These are phyloP conservation scores for Aspergillus wentii DNA, from an alignment of 495 filamentous ascomycete genomes.

Conservation along the genomic window DNA sequence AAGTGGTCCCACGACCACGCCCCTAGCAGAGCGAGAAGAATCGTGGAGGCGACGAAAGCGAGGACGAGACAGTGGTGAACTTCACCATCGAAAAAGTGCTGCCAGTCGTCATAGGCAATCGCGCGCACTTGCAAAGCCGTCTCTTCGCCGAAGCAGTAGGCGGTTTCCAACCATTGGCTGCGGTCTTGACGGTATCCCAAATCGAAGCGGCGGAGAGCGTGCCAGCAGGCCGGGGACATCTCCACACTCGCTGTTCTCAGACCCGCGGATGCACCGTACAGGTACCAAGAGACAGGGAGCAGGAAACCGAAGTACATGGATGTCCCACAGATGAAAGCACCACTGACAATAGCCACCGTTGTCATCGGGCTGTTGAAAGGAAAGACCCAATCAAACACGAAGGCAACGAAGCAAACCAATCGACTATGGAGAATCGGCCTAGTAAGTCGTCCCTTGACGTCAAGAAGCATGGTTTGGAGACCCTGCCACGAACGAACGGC, in stretches of 20 bases:
- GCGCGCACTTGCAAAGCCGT: slow-evolving; percentile 2
- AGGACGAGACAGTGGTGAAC: slow-evolving; percentile 3
- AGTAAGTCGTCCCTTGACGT: not conserved
- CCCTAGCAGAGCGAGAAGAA: not conserved
- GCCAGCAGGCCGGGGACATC: no score
- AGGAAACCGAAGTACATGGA: not conserved
- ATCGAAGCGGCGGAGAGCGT: no score
- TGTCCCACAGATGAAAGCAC: not conserved
- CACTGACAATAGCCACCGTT: not conserved
- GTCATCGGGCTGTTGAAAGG: slow-evolving; percentile 3
- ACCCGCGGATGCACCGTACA: slow-evolving; percentile 1
- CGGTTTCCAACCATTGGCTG: not conserved
- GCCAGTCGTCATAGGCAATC: not conserved
- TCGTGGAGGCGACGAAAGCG: not conserved
- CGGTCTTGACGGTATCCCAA: no score
- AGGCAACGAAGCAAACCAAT: not conserved
- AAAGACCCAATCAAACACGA: slow-evolving; percentile 4
- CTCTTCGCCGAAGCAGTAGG: slow-evolving; percentile 8
- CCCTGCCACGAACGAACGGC: not conserved
- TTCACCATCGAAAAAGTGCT: slow-evolving; percentile 3
- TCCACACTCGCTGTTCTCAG: not conserved
- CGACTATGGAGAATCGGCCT: not conserved
- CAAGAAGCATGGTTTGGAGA: not conserved
- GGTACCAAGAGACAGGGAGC: not conserved
- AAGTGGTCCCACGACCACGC: not conserved